phyloP scores from a whole-genome alignment of 257 asterid genomes.

The Nicotiana tomentosiformis region DNA sequence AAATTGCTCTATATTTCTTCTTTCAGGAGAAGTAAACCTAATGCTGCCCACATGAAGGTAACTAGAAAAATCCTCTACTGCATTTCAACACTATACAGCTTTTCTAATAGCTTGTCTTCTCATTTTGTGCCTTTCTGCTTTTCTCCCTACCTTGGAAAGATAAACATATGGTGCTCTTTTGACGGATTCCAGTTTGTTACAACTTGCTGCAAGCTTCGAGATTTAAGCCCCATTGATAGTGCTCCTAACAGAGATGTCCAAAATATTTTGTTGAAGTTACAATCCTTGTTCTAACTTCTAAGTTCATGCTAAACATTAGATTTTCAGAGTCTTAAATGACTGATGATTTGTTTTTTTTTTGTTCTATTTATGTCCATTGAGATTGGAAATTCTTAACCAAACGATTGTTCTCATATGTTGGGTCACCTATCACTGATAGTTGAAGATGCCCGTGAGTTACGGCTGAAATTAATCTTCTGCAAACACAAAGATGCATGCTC shows the following conservation, averaged over 20 bases:
- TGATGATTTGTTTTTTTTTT: background rate
- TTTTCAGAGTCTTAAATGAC: background rate
- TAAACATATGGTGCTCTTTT: background rate
- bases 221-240: background rate
- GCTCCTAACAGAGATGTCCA: background rate
- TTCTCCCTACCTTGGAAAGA: background rate
- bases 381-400: background rate
- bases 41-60: slow-evolving; percentile 51
- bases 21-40: slow-evolving; percentile 74
- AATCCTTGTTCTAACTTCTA: background rate
- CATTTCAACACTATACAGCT: background rate
- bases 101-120: background rate
- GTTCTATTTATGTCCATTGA: background rate
- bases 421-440: background rate
- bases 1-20: slow-evolving; percentile 12
- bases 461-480: background rate
- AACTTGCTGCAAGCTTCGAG: background rate
- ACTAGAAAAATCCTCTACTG: slow-evolving; percentile 1
- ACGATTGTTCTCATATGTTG: background rate
- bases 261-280: background rate
- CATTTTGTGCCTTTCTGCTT: background rate
- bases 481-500: background rate
- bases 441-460: background rate
- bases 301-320: background rate
- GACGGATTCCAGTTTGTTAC: background rate